Base-by-base conservation (phyloP, 768 basidiomycete species). In the Kwoniella dejecticola region DNA sequence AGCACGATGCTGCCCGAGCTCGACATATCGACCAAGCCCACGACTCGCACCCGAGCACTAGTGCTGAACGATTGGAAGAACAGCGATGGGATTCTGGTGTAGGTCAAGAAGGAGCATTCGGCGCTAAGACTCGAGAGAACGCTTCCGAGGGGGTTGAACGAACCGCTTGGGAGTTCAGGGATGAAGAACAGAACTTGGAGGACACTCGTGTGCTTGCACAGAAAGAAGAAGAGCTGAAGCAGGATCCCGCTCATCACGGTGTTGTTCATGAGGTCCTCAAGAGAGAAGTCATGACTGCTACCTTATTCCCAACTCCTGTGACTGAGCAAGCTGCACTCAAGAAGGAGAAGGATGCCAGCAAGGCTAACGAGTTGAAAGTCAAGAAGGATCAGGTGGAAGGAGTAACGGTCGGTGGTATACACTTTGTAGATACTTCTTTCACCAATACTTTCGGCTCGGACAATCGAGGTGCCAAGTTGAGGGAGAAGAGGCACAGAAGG, bases 121-220 rank as follows among this genome's bases (percentile, higher is more conserved):
- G 65, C 7, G 38, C 54, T 29, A 54, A 38, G 17, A 38, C 31
- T 15, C 5, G 36, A 24, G 33, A 49, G 19, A 30, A 41, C 11
- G 24, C 31, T 12, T 46, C 41, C 15, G 49, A 62, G 29, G 68
- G 73, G 45, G 53, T 75, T n/a, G 74, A 78, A 45, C 56, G 71
- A 15, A 66, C 64, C 10, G 77, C 64, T 1, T 78, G 70, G 70
- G 77, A 78, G 59, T 78, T 72, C 57, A 48, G 75, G 33, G 63
- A 64, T 15, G 71, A 71, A 53, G 71, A 75, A 31, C 50, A 40
- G 27, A 46, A 61, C 13, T 40, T 63, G 24, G 64, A 60, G 27
- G 66, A 60, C 42, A 48, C 50, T 23, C n/a, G 42, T 7, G 61
- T 57, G 11, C 23, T 62, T 24, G 29, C 54, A 29, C 40, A 44